Evolutionary conservation across 129 eudicot species (phyloP).

Genomic region (Flaveria linearis): DNA sequence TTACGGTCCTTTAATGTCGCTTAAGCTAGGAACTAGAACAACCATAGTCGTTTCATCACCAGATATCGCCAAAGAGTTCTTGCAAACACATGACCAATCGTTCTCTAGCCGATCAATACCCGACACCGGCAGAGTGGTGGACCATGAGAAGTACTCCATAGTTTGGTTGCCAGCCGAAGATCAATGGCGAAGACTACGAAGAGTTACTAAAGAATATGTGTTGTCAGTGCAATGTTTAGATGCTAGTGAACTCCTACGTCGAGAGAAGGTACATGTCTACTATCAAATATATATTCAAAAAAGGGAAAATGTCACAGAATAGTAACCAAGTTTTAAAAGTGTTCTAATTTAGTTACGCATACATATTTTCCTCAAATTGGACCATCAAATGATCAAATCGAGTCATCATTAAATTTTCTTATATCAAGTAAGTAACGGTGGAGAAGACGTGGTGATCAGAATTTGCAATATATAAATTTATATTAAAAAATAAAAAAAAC

Average conservation of each 20-base stretch:
- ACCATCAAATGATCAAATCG: too few species aligned
- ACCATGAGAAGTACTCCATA: constrained; percentile 39
- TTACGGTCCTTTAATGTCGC: constrained; percentile 56
- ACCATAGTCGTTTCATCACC: constrained; percentile 58
- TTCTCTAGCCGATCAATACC: constrained; percentile 39
- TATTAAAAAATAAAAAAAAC: too few species aligned
- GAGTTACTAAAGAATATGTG: constrained; percentile 33
- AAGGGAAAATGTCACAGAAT: too few species aligned
- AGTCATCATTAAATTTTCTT: too few species aligned
- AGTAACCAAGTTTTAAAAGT: too few species aligned
- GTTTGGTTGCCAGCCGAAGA: constrained; percentile 38
- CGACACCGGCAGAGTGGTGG: neutral
- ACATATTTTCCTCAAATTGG: too few species aligned
- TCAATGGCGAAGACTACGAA: constrained; percentile 48
- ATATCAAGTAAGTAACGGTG: too few species aligned
- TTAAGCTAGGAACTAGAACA: constrained; percentile 44
- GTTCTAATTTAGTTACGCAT: too few species aligned
- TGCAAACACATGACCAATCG: constrained; percentile 44
- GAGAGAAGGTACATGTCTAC: constrained; percentile 7
- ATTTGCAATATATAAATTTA: too few species aligned
- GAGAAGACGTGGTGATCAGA: too few species aligned
- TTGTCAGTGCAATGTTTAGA: constrained; percentile 21
- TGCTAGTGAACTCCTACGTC: constrained; percentile 26
- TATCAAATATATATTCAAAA: too few species aligned
- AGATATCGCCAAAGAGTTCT: constrained; percentile 35